Base-by-base conservation (phyloP, 306 rosid genomes). In the Carpinus viminea region DNA sequence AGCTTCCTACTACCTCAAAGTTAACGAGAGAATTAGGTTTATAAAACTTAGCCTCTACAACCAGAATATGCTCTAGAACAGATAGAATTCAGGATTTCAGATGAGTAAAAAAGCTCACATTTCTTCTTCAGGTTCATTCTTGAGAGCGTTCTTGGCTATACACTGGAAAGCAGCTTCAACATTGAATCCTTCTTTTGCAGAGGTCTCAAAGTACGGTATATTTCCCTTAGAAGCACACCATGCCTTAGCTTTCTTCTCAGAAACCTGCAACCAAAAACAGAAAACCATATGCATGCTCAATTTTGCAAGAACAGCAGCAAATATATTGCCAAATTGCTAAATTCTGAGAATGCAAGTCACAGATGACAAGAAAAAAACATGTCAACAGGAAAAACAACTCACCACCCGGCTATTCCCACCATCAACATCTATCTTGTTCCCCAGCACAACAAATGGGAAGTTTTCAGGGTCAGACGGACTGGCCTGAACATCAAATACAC, bases 211-310 rank as follows among this genome's bases (percentile, higher is more conserved):
- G 87, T 93, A 93, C 8, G 99, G 99, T 47, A 96, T 93, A 85
- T 95, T 93, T 83, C 99, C 99, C 89, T 95, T 95, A 66, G 99
- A 91, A 86, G 99, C 99, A 89, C 99, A 95, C 99, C 99, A 95
- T 62, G 99, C 98, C 88, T 90, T 95, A 45, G 96, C 99, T 90
- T 95, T 95, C 98, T 95, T 95, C 94, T 93, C 98, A 78, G 98
- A 95, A 79, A 95, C 87, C 99, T 95, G 80, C 73, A 78, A 74
- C 55, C 73, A 78, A 41, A 69, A 59, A 71, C 34, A 55, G 16
- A 72, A n/a, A 69, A 70, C 52, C 61, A 26, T 34, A 73, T 64
- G 52, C 31, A 47, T 31, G 7, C 47, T 46, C 20, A 11, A 70
- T 59, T 11, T 54, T 78, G 54, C 45, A 64, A 71, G 60, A 78